Conservation (phyloP, 2,329 filamentous ascomycete genomes). For the Paracoccidioides brasiliensis region DNA sequence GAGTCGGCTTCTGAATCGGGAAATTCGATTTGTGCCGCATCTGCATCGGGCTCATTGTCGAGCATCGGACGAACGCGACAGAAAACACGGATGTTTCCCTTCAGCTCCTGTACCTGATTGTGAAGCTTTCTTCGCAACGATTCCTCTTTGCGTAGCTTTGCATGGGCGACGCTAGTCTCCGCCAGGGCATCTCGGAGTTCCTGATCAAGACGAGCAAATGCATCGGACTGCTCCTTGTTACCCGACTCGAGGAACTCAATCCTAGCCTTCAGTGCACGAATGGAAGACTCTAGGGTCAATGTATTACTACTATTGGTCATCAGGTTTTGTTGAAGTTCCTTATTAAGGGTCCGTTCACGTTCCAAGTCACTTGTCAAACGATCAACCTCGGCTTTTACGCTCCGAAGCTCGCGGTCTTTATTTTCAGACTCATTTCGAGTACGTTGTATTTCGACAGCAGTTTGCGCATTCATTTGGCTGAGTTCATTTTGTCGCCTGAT, state of each 20-base stretch:
- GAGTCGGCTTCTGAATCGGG: slow-evolving; percentile 70
- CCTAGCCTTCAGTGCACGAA: slow-evolving; percentile 63
- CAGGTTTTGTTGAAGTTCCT: slow-evolving; percentile 45
- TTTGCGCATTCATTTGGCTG: slow-evolving; percentile 47
- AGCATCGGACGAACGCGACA: slow-evolving; percentile 77
- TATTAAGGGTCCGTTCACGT: slow-evolving; percentile 50
- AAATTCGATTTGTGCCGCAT: slow-evolving; percentile 61
- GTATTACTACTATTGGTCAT: slow-evolving; percentile 49
- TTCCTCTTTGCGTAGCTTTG: slow-evolving; percentile 83
- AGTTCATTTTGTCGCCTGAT: slow-evolving; percentile 47
- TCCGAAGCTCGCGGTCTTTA: slow-evolving; percentile 42
- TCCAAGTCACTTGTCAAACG: slow-evolving; percentile 37
- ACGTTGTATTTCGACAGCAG: slow-evolving; percentile 34
- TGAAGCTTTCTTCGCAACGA: slow-evolving; percentile 81
- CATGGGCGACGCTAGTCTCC: slow-evolving; percentile 54
- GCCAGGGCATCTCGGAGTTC: slow-evolving; percentile 65
- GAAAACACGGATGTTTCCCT: slow-evolving; percentile 97
- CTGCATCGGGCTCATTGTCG: slow-evolving; percentile 42
- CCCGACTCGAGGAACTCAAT: slow-evolving; percentile 84
- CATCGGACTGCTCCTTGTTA: slow-evolving; percentile 74
- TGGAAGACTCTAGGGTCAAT: slow-evolving; percentile 58
- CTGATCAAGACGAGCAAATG: slow-evolving; percentile 69
- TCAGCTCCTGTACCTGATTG: slow-evolving; percentile 95
- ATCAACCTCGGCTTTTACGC: slow-evolving; percentile 29
- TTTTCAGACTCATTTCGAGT: slow-evolving; percentile 35